Conservation (phyloP, 1,284 basidiomycete species). For the Melampsora americana region DNA sequence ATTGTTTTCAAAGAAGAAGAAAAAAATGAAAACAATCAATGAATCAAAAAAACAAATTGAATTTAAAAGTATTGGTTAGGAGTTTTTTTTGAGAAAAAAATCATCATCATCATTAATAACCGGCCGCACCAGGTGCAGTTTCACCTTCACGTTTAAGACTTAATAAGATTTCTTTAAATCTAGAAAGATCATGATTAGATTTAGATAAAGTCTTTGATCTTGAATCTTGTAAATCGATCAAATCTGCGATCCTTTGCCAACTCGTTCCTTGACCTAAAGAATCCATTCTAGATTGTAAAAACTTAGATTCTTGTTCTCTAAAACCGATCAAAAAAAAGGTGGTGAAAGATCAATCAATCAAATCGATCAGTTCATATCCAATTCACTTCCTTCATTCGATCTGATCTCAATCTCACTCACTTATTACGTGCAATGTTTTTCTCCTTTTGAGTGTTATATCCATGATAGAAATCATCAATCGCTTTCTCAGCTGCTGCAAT, state of each 20-base stretch:
- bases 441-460: conserved; percentile 88
- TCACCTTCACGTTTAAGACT: conserved; percentile 81
- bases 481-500: conserved; percentile 82
- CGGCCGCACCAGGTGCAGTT: conserved; percentile 82
- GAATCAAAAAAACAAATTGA: no score
- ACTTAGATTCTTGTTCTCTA: conserved; percentile 84
- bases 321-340: no score
- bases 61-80: no score
- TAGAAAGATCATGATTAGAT: conserved; percentile 80
- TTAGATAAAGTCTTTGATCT: conserved; percentile 90
- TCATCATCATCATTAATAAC: conserved; percentile 62
- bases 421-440: conserved; percentile 92
- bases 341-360: no score
- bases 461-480: conserved; percentile 94
- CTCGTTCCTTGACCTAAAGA: conserved; percentile 85
- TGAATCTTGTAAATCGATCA: conserved; percentile 87
- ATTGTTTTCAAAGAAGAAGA: background rate
- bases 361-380: no score
- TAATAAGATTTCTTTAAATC: conserved; percentile 87
- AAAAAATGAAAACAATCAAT: no score
- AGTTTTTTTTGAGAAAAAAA: background rate
- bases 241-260: conserved; percentile 87
- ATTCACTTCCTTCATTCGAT: no score
- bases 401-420: no score
- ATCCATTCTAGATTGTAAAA: conserved; percentile 68